Evolutionary conservation across 1,284 basidiomycete genomes (phyloP).

Genomic region (Ustilago vetiveriae): DNA sequence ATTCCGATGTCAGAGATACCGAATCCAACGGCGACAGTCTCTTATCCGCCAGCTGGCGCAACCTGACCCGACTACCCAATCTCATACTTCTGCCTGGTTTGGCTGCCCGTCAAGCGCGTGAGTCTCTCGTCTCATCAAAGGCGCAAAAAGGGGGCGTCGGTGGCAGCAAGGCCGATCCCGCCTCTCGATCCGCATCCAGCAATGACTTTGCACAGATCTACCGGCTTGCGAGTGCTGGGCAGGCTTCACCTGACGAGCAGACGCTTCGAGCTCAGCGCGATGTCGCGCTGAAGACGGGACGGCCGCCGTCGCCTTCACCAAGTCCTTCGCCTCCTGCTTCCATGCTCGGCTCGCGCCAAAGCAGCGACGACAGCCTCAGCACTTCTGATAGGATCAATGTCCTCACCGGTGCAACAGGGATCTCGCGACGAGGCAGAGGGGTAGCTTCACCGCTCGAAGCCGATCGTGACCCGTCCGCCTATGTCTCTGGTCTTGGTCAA

Average conservation of each 20-base stretch:
- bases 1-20: constrained; percentile 14
- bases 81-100: constrained; percentile 47
- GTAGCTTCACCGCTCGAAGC: constrained; percentile 40
- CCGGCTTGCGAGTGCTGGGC: constrained; percentile 17
- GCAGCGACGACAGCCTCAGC: constrained; percentile 42
- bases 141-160: background rate
- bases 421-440: constrained; percentile 27
- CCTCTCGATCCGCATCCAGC: background rate
- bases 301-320: constrained; percentile 35
- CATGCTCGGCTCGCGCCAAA: constrained; percentile 32
- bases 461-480: constrained; percentile 52
- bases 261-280: constrained; percentile 22
- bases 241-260: constrained; percentile 7
- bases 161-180: background rate
- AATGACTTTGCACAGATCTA: constrained; percentile 39
- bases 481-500: constrained; percentile 61
- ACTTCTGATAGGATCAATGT: constrained; percentile 1
- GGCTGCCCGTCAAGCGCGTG: constrained; percentile 35
- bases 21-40: constrained; percentile 18
- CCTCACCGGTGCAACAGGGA: background rate
- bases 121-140: constrained; percentile 21
- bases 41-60: constrained; percentile 47
- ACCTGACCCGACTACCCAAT: constrained; percentile 40
- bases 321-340: constrained; percentile 37
- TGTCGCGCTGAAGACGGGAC: constrained; percentile 27